These are phyloP conservation scores for Metschnikowia kunwiensis DNA, from an alignment of 805 yeast genomes.

Conservation along the genomic window DNA sequence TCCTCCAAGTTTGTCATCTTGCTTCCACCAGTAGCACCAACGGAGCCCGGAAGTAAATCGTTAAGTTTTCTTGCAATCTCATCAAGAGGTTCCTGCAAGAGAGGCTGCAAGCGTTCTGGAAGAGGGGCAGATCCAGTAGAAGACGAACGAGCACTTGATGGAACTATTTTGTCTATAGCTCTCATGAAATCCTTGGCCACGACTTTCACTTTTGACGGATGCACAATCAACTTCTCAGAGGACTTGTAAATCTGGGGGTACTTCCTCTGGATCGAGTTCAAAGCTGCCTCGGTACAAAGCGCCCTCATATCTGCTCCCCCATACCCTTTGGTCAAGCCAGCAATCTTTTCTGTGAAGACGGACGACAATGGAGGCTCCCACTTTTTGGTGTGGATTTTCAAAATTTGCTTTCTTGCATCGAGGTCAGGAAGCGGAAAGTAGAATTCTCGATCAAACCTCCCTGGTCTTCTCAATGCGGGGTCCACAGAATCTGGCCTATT, in stretches of 20 bases:
- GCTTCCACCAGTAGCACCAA: slow-evolving; percentile 36
- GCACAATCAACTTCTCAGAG: slow-evolving; percentile 66
- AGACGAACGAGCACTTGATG: slow-evolving; percentile 86
- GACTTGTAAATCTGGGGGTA: slow-evolving; percentile 90
- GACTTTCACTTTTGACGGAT: slow-evolving; percentile 69
- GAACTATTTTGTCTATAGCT: slow-evolving; percentile 83
- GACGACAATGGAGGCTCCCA: slow-evolving; percentile 76
- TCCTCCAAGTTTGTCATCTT: slow-evolving; percentile 62
- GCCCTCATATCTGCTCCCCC: slow-evolving; percentile 98
- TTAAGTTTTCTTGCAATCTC: slow-evolving; percentile 48
- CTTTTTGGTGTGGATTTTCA: slow-evolving; percentile 80
- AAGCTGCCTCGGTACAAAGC: slow-evolving; percentile 91
- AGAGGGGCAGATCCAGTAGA: slow-evolving; percentile 72
- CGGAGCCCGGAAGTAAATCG: slow-evolving; percentile 54
- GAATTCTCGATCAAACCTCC: slow-evolving; percentile 94
- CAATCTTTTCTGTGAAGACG: slow-evolving; percentile 60
- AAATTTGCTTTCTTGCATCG: slow-evolving; percentile 72
- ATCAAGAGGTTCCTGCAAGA: slow-evolving; percentile 52
- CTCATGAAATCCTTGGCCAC: slow-evolving; percentile 79
- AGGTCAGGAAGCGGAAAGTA: slow-evolving; percentile 90
- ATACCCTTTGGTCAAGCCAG: slow-evolving; percentile 85
- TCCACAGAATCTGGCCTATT: slow-evolving; percentile 98
- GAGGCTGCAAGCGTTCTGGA: slow-evolving; percentile 67
- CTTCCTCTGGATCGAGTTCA: slow-evolving; percentile 84
- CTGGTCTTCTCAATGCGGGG: slow-evolving; percentile 95